Evolutionary conservation across 2,329 filamentous ascomycete species (phyloP), one percentile per base, ranked within the genome.

Genomic region (Escovopsis sp.): DNA sequence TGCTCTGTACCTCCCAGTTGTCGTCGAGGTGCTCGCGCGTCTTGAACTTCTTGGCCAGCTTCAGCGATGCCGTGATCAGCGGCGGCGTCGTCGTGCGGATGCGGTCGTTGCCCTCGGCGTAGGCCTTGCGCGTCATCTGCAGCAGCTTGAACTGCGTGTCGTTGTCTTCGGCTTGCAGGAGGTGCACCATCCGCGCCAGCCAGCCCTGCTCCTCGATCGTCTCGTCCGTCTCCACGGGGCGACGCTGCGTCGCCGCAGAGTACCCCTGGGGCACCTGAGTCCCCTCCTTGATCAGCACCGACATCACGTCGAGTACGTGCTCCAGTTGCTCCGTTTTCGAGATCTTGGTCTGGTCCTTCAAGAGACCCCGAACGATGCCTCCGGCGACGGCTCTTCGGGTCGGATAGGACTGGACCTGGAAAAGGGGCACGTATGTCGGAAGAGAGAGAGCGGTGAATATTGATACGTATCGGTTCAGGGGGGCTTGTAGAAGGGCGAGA

Each of bases 201-300:
- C 87, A 95, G 40, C 91, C 91, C 67, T 98, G 91, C 64, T 98
- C 91, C 62, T 98, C 89, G 54, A 96, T 79, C 0, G 89, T 96
- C 65, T 98, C 93, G 47, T 98, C 91, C 1, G 91, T 96, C 66
- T 98, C 93, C 37, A 73, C 59, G 0, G 67, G 75, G 47, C 86
- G 79, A 48, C 85, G 72, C 55, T 89, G 84, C 6, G 82, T 76
- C 33, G 82, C 77, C 4, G 85, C 84, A 1, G 88, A 81, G 53
- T 95, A 95, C 27, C 85, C 85, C 37, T 78, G 74, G n/a, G 84
- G 78, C 41, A 81, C 70, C 53, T 94, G 88, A 12, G 84, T 80
- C 11, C 89, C 88, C 63, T 98, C 91, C 52, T 87, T 91, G 58
- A 98, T 91, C 31, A 98, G 68, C 0, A 98, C 91, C 50, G 84